Base-by-base conservation (phyloP, 306 rosid genomes). In the Nissolia schottii region DNA sequence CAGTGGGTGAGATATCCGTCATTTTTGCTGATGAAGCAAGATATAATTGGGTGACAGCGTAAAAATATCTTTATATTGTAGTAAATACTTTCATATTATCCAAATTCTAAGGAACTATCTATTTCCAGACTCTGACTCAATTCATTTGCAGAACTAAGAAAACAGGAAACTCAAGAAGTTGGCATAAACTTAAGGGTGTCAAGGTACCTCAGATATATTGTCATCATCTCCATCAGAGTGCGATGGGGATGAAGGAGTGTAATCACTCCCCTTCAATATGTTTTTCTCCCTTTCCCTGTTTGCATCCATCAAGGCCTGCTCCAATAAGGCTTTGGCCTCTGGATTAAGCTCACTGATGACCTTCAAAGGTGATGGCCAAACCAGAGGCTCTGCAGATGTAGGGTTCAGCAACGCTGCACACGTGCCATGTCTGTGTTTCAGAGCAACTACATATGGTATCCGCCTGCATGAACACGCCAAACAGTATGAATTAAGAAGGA, bases 361-460 rank as follows among this genome's bases (percentile, higher is more conserved):
- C 85, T 91, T 94, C 86, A 94, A 86, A n/a, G 97, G 89, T 31
- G 97, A 84, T 13, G 97, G 99, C 99, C 99, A 94, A 45, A 94
- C 99, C 41, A 94, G 92, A 79, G 99, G 97, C 82, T 94, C 97
- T 5, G 96, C 92, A 50, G 99, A 85, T 15, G 92, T 59, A 66
- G 96, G 97, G 80, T 91, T 94, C 53, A 94, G 79, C 87, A 94
- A 78, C 28, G 96, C 97, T 31, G 99, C 97, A 82, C 97, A 91
- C 55, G 87, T 74, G 50, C 89, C 89, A 10, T 89, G 92, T 53
- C 67, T 85, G 79, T 86, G 85, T 75, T 88, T 94, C 84, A 91
- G 22, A 77, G 99, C 99, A 82, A 91, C 91, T 4, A 82, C 14
- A 70, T 89, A 86, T 2, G 99, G 99, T 74, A 89, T 91, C 80